A percentile compares a stretch with the other conserved stretches of the same genome.
Conservation (phyloP, 805 yeast genomes). For the Kazachstania viticola region DNA sequence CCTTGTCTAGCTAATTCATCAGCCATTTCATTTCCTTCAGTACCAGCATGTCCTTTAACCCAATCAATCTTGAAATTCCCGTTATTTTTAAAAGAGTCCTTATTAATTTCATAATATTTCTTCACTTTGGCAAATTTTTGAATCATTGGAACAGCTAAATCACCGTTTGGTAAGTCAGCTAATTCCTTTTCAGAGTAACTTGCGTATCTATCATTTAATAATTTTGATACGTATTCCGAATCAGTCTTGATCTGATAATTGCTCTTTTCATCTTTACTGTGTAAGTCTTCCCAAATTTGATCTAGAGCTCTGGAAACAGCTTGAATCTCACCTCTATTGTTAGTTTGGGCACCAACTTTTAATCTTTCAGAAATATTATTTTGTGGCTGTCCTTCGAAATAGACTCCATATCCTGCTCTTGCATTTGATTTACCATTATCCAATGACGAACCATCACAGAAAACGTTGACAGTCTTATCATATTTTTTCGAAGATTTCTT, state of each 20-base stretch:
- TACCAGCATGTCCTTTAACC: conserved; percentile 65
- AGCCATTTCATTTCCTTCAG: conserved; percentile 64
- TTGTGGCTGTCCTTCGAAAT: conserved; percentile 43
- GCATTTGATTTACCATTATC: conserved; percentile 38
- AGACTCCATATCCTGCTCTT: conserved; percentile 62
- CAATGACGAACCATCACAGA: conserved; percentile 70
- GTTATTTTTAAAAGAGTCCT: conserved; percentile 20
- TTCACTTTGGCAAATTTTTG: conserved; percentile 33
- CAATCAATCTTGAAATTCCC: conserved; percentile 38
- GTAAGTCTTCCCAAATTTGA: conserved; percentile 25
- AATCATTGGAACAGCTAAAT: conserved; percentile 28
- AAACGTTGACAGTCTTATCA: conserved; percentile 27
- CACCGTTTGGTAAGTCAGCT: conserved; percentile 18
- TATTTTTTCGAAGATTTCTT: background rate
- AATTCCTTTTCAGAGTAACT: conserved; percentile 39
- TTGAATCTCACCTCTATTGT: conserved; percentile 67
- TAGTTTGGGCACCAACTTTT: conserved; percentile 43
- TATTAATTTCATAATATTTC: conserved; percentile 23
- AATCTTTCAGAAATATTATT: conserved; percentile 45
- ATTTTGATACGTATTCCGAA: conserved; percentile 52
- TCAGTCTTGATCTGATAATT: conserved; percentile 48
- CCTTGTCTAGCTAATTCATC: conserved; percentile 65
- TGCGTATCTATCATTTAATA: conserved; percentile 44
- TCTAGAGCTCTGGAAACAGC: conserved; percentile 53
- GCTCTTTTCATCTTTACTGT: conserved; percentile 7